Conservation (phyloP, 129 eudicot species). For the Helichrysum umbraculigerum region DNA sequence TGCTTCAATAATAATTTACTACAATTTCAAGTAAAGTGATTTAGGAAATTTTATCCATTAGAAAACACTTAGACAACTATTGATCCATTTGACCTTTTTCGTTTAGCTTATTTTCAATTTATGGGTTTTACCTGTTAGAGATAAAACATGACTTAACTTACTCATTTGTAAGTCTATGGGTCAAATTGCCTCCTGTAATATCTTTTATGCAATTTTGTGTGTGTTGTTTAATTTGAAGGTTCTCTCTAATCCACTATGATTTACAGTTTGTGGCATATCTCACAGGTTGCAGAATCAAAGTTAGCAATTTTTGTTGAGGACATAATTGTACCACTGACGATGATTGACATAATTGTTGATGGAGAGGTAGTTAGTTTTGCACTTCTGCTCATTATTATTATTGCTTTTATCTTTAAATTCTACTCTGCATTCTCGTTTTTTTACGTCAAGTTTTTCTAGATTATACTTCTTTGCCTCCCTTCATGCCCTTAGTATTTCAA, state of each 20-base stretch:
- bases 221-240: background rate
- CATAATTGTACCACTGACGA: conserved; percentile 95
- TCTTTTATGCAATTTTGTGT: background rate
- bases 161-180: background rate
- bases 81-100: background rate
- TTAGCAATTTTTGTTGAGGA: conserved; percentile 96
- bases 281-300: conserved; percentile 92
- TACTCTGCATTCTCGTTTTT: background rate
- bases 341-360: conserved; percentile 89
- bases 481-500: background rate
- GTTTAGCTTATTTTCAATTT: background rate
- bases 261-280: conserved; percentile 29
- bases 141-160: background rate
- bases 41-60: background rate
- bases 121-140: background rate
- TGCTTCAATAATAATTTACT: background rate
- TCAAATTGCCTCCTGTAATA: background rate
- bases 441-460: background rate
- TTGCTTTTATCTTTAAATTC: conserved; percentile 8
- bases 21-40: background rate
- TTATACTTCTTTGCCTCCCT: background rate
- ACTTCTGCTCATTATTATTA: background rate
- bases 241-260: conserved; percentile 12
- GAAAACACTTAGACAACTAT: background rate
- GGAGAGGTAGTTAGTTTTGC: conserved; percentile 70